phyloP scores from a whole-genome alignment of 1,284 basidiomycete species.

The Takashimella tepidaria region DNA sequence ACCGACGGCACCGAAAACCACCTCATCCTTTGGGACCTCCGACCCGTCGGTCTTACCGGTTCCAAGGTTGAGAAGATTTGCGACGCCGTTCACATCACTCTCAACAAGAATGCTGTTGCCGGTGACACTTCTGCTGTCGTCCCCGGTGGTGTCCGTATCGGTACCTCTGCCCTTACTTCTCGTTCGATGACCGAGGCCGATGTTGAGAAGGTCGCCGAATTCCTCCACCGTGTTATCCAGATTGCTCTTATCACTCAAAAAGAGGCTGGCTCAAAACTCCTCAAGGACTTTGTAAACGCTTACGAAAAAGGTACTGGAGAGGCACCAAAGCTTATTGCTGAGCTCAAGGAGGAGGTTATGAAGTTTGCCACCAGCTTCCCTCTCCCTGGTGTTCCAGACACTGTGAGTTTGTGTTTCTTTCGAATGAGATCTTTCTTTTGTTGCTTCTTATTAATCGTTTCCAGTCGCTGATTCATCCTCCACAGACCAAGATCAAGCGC shows the following conservation, averaged over 20 bases:
- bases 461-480: not conserved
- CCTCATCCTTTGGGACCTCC: constrained; percentile 94
- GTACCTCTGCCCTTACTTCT: constrained; percentile 89
- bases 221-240: constrained; percentile 89
- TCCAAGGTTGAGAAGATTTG: constrained; percentile 99
- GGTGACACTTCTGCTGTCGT: constrained; percentile 69
- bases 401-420: constrained; percentile 6
- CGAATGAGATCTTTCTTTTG: not conserved
- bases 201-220: constrained; percentile 76
- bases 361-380: constrained; percentile 82
- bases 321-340: constrained; percentile 54
- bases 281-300: constrained; percentile 91
- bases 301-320: constrained; percentile 68
- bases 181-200: constrained; percentile 85
- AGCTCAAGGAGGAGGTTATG: constrained; percentile 56
- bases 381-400: constrained; percentile 79
- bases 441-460: not conserved
- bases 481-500: not conserved
- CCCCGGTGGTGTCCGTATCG: constrained; percentile 95
- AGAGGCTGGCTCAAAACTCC: constrained; percentile 87
- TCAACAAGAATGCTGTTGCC: constrained; percentile 60
- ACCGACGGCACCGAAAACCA: constrained; percentile 97
- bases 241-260: constrained; percentile 81
- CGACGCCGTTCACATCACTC: constrained; percentile 89
- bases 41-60: constrained; percentile 90